Conservation (phyloP, 2,329 filamentous ascomycete species). For the Dactylellina leptospora region DNA sequence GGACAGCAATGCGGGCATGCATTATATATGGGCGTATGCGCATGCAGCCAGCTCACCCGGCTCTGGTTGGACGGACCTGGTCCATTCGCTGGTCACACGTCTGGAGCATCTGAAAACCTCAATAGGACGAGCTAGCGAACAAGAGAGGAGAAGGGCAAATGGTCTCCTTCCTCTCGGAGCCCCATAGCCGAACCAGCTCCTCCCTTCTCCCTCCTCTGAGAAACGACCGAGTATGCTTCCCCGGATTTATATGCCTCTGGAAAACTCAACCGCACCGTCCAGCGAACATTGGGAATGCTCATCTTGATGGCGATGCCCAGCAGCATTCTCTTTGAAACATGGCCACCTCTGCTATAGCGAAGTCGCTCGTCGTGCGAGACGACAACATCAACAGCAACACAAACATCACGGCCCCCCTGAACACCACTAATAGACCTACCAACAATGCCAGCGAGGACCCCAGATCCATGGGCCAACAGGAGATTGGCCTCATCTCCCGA, state of each 20-base stretch:
- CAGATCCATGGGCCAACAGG: conserved; percentile 41
- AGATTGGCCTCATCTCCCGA: conserved; percentile 45
- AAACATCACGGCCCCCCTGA: conserved; percentile 41
- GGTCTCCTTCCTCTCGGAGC: conserved; percentile 27
- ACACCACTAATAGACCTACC: not conserved
- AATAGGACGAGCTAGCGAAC: not conserved
- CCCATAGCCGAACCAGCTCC: conserved; percentile 27
- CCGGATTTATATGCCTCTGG: conserved; percentile 22
- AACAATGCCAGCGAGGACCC: conserved; percentile 37
- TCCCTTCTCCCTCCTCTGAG: not conserved
- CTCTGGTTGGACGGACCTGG: not conserved
- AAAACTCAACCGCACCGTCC: not conserved
- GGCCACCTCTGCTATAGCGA: conserved; percentile 39
- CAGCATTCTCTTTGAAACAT: conserved; percentile 16
- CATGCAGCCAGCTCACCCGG: conserved; percentile 13
- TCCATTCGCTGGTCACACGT: conserved; percentile 36
- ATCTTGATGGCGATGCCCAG: conserved; percentile 34
- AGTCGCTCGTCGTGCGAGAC: not conserved
- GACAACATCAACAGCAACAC: conserved; percentile 36
- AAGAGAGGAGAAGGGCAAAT: not conserved
- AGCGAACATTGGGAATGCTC: conserved; percentile 8
- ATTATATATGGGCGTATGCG: not conserved
- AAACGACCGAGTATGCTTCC: conserved; percentile 18
- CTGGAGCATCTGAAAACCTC: conserved; percentile 26
- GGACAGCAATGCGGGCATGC: too few species aligned